Base-by-base conservation (phyloP, 345 rosid species). In the Lepidium africanum region DNA sequence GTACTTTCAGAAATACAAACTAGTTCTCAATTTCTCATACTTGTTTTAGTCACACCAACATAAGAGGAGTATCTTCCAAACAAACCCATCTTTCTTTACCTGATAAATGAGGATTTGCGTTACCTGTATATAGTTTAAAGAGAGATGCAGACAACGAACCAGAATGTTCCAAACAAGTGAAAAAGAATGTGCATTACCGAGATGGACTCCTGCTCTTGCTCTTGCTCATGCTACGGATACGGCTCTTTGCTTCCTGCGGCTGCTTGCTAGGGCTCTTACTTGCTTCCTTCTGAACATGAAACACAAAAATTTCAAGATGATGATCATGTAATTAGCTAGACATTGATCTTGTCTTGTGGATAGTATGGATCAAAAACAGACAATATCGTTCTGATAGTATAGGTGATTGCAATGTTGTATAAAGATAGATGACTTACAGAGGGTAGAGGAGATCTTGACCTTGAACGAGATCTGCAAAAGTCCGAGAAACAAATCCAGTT, bases 391-490 rank as follows among this genome's bases (percentile, higher is more conserved):
- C 13, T 58, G 10, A 36, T 16, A 3, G 6, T 14, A 62, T 23
- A 53, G 65, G 21, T 4, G 32, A 23, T 25, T 30, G 6, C 25
- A 14, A 43, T 9, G 5, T n/a, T 17, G 53, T 21, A 46, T 3
- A 35, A n/a, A n/a, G n/a, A n/a, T n/a, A n/a, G n/a, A 69, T 37
- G 38, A 86, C 99, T 86, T 85, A 95, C 96, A 79, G 89, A 40
- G 67, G 94, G 94, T 73, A 77, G 68, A 59, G 97, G 99, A 84
- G 99, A 91, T 74, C 85, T 86, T 80, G 99, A 91, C 68, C 96
- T 87, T 76, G 97, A 89, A 38, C 65, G 92, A 59, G 96, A 94
- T 91, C 99, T 95, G 98, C 98, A 95, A 87, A 91, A 91, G 79
- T 86, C 86, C 87, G 87, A 89, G 77, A 95, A 91, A 91, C 83